Base-by-base conservation (phyloP, 23 red algal genomes). In the Gracilaria gracilis region DNA sequence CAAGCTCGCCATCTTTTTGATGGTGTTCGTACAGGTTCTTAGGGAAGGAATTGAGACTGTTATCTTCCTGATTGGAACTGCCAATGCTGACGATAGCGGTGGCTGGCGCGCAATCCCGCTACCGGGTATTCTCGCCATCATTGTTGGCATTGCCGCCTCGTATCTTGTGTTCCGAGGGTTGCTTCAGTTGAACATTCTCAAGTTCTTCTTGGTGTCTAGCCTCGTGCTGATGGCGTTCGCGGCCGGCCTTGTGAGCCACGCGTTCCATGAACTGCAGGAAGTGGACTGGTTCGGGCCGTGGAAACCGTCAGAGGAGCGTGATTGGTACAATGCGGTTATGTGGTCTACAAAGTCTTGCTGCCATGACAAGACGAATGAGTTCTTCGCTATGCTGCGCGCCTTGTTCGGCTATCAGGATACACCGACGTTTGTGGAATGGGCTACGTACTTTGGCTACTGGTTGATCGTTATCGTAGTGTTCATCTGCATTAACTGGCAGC, bases 371-470 rank as follows among this genome's bases (percentile, higher is more conserved):
- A 69, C 78, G 14, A 96, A 96, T 78, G 70, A 96, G 65, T 96
- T 96, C 72, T 96, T 92, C 37, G 83, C 70, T 57, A 91, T 96
- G 94, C 38, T 96, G 29, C 94, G 88, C 25, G 94, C 87, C 7
- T 66, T 96, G 51, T 96, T 96, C 61, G 94, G 94, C 21, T 96
- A 96, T 51, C 87, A 92, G 94, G 94, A 96, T 31, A 88, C 84
- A 20, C 94, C 94, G 9, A 79, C 94, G 0, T 96, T 92, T 81
- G 44, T 96, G 13, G 87, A 91, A 57, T 87, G 82, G 59, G 71
- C 77, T 17, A 79, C 88, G 17, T 96, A 96, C 61, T 92, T 96
- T 57, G 87, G 47, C 23, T 96, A 96, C 88, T 96, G 94, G 94
- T 44, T 87, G 23, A 79, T 96, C 54, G 35, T 92, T 58, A 4